These are phyloP conservation scores for Taxawa tesnikishii DNA, from an alignment of 2,329 filamentous ascomycete genomes.

Conservation along the genomic window DNA sequence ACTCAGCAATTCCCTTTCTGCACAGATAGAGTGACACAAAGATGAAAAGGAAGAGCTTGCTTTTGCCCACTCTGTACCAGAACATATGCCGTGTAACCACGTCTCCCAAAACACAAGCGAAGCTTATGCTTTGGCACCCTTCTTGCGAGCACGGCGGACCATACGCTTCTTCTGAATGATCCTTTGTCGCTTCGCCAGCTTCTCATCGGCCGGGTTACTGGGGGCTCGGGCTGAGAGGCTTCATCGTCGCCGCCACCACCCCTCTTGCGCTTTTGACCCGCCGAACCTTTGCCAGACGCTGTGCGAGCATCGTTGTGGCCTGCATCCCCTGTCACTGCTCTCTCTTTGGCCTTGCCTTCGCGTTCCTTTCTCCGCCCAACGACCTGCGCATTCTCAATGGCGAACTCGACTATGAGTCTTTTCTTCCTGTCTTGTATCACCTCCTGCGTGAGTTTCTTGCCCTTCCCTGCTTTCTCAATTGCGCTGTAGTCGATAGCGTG, in stretches of 20 bases:
- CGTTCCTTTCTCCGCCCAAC: slow-evolving; percentile 62
- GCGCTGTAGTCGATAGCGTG: slow-evolving; percentile 44
- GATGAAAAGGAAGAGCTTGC: too few species aligned
- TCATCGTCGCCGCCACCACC: slow-evolving; percentile 13
- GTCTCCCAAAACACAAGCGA: too few species aligned
- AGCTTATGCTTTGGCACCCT: slow-evolving; percentile 4
- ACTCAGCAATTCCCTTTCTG: too few species aligned
- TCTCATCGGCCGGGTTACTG: slow-evolving; percentile 31
- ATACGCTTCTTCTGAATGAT: slow-evolving; percentile 79
- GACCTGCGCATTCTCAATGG: slow-evolving; percentile 95
- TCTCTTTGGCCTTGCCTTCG: slow-evolving; percentile 43
- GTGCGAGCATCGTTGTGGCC: too few species aligned
- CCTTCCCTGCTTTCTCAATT: slow-evolving; percentile 31
- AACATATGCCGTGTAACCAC: too few species aligned
- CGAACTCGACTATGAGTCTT: slow-evolving; percentile 87
- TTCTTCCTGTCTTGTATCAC: slow-evolving; percentile 64
- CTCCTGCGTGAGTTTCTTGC: slow-evolving; percentile 22
- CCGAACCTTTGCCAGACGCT: too few species aligned
- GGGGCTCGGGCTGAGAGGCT: slow-evolving; percentile 22
- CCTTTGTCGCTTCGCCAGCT: slow-evolving; percentile 52
- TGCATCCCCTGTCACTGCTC: too few species aligned
- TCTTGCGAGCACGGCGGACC: slow-evolving; percentile 45
- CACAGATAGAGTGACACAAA: too few species aligned
- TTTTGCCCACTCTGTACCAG: too few species aligned
- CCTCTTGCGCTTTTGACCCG: slow-evolving; percentile 27